These are phyloP conservation scores for Rhizopogon rudus DNA, from an alignment of 768 basidiomycete species.

Conservation along the genomic window DNA sequence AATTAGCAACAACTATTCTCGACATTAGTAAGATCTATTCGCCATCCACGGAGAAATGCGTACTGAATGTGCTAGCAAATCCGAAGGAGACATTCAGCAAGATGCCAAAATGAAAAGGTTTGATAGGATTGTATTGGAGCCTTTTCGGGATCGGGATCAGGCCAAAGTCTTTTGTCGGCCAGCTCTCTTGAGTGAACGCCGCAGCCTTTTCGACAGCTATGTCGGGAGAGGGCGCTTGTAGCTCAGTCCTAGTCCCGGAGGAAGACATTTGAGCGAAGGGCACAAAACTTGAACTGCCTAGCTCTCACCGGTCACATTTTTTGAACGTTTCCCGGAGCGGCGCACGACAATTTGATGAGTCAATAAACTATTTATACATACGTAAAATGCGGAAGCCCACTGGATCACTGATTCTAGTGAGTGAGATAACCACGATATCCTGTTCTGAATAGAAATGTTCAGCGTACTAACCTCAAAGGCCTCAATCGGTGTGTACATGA, in stretches of 20 bases:
- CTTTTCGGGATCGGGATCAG: slow-evolving; percentile 59
- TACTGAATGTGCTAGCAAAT: slow-evolving; percentile 47
- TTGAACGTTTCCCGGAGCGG: too few relatives aligned
- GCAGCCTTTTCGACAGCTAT: not conserved
- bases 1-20: slow-evolving; percentile 56
- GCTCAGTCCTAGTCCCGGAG: slow-evolving; percentile 5
- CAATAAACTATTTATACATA: too few relatives aligned
- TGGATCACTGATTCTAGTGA: too few relatives aligned
- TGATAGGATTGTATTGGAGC: slow-evolving; percentile 46
- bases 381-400: too few relatives aligned
- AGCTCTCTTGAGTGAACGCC: not conserved
- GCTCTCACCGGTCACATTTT: too few relatives aligned
- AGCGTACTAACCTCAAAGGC: too few relatives aligned
- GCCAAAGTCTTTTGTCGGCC: slow-evolving; percentile 44
- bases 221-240: not conserved
- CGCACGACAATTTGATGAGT: too few relatives aligned
- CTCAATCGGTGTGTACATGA: too few relatives aligned
- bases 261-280: slow-evolving; percentile 9
- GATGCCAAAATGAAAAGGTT: slow-evolving; percentile 48
- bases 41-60: not conserved
- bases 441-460: too few relatives aligned
- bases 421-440: too few relatives aligned
- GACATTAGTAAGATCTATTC: not conserved
- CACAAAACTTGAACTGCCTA: not conserved
- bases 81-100: slow-evolving; percentile 57